Base-by-base conservation (phyloP, 1,139 yeast species). In the Taphrina betulina region DNA sequence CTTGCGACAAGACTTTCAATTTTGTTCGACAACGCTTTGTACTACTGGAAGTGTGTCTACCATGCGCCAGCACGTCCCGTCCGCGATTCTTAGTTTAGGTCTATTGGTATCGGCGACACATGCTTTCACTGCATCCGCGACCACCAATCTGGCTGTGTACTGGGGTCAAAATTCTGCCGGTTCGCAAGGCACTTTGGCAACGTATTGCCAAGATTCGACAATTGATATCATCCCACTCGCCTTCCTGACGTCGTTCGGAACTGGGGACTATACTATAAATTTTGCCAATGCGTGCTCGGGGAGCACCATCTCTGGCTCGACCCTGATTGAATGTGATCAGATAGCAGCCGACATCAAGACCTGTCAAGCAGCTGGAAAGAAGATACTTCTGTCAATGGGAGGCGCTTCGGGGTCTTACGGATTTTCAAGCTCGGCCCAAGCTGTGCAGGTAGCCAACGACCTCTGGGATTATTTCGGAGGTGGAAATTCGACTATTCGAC, bases 381-480 rank as follows among this genome's bases (percentile, higher is more conserved):
- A 81, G 63, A 82, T 90, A 12, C 69, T 90, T 45, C 75, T 90
- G 17, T 88, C 96, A 0, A 69, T 90, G 64, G 97, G 97, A 60
- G 97, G 97, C 66, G 87, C 94, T 14, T 67, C 80, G 51, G 96
- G 96, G 31, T 64, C 77, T 24, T 89, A 89, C 66, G 94, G 95
- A 0, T 86, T 92, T 67, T 58, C 76, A 7, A 67, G 72, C 60
- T 90, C 85, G 62, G 60, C 74, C 2, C 78, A 79, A 59, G 97
- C 87, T 40, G 77, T 76, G 61, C 71, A 68, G 0, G 86, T 85
- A 67, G 96, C 97, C 14, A 72, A 73, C 33, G 79, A 84, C 29
- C 72, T 90, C 60, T 92, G 96, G 96, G 73, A 88, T 69, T 77
- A 79, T 63, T 89, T 90, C 68, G 96, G 95, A 63, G 94, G 81